Base-by-base conservation (phyloP, 1,139 yeast species). In the Geotrichum aggregatum region DNA sequence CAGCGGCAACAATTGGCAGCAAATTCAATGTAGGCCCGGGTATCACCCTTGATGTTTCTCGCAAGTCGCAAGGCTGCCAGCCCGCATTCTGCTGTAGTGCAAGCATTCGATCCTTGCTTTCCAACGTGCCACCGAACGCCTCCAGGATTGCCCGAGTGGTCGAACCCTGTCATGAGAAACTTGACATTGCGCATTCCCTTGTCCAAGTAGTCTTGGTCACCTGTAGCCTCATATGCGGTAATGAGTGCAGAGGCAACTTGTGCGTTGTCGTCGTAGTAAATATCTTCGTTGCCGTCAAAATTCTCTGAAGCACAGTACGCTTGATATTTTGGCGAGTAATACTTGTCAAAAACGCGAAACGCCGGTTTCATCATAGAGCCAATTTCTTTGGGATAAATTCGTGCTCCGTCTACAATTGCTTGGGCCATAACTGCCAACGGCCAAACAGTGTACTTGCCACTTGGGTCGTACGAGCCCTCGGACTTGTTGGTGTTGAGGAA, bases 241-340 rank as follows among this genome's bases (percentile, higher is more conserved):
- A 84, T 70, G 61, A 82, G 73, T 10, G 84, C 84, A 60, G 83
- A 75, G 18, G 86, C 84, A 14, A 83, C 82, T 64, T 84, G 91
- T 3, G 89, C 91, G 63, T 83, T 85, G 63, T 84, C 91, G 64
- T 84, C 91, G 60, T 81, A 83, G 65, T 83, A 83, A 47, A 84
- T 79, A 64, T 84, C 89, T 46, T 71, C 71, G 65, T 82, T 84
- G 49, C 76, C 78, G 36, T 78, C 77, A 52, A 70, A 70, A 63
- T 79, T 73, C 61, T 78, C 82, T 2, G 83, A 82, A 1, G 85
- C 86, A 42, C 82, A 76, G 63, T 71, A 81, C 2, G 82, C 84
- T 54, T 74, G 76, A 61, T 71, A 63, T 56, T 75, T 69, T 13
- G 71, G 70, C 57, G 80, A 78, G 66, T 79, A 78, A 66, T 82